A percentile compares a stretch with the other conserved stretches of the same genome.
phyloP scores from a whole-genome alignment of 1,139 yeast genomes.

The Pneumocystis jirovecii region DNA sequence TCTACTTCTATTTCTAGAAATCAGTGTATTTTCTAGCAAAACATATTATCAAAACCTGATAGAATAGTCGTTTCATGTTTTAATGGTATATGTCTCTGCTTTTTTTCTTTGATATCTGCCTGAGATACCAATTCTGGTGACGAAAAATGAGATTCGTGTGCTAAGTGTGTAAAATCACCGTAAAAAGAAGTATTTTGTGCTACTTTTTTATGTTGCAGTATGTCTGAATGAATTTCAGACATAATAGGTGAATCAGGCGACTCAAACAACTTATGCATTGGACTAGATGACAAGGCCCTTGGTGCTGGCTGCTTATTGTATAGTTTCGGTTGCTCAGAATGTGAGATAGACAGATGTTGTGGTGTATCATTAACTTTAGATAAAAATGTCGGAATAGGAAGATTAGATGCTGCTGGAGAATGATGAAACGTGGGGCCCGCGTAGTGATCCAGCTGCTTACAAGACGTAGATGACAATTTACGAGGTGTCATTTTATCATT shows the following conservation, averaged over 20 bases:
- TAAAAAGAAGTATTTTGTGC: not conserved
- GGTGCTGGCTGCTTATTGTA: not conserved
- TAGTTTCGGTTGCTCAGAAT: not conserved
- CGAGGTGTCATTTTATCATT: not conserved
- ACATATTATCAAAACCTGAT: not conserved
- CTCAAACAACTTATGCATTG: not conserved
- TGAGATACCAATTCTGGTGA: not conserved
- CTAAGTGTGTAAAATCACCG: not conserved
- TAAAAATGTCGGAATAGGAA: constrained; percentile 29
- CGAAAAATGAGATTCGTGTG: not conserved
- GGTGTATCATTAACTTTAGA: constrained; percentile 10
- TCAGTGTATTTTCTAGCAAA: not conserved
- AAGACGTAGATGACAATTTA: not conserved
- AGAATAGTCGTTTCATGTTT: not conserved
- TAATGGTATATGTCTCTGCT: not conserved
- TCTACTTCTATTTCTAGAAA: not conserved
- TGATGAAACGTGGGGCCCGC: constrained; percentile 31
- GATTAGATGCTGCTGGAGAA: constrained; percentile 31
- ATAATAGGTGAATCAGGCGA: not conserved
- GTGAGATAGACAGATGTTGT: not conserved
- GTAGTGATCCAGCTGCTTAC: constrained; percentile 8
- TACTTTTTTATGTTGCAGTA: not conserved
- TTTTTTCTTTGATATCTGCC: not conserved
- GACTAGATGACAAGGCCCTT: not conserved
- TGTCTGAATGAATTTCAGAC: not conserved